Evolutionary conservation across 2,329 filamentous ascomycete species (phyloP), one percentile per base, ranked within the genome.

Genomic region (Monosporascus ibericus): DNA sequence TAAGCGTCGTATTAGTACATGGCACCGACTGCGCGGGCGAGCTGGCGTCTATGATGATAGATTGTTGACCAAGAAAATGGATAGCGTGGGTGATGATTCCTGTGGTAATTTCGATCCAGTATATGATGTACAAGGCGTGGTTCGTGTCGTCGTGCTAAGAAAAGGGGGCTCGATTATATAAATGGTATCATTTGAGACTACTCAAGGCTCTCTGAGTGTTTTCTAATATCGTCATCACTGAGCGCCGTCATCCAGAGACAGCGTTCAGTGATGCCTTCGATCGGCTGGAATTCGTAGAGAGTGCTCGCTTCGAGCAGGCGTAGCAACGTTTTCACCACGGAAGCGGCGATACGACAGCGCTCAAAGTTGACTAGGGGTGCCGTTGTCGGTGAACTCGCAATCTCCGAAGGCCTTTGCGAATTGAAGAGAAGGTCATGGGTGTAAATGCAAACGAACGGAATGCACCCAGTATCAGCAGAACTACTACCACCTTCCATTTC

Each of bases 231-330:
- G n/a, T 84, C 82, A 58, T 92, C 88, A 51, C 73, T 81, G 51
- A 94, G 68, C 9, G 88, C 87, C 47, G 87, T 85, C 72, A 94
- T 85, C 89, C 90, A 94, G n/a, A 94, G 76, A 66, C 89, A 94
- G 57, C 87, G 79, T 69, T 90, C 88, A 5, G 88, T 86, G 48
- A 91, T 81, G 49, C 88, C 87, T 56, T 90, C 86, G 38, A 92
- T 82, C 1, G 88, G 84, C 60, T 84, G 79, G 66, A 92, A 91
- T 6, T 75, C 72, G 66, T 92, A 94, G 52, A 83, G 79, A 22
- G 85, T 82, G 65, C 88, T 92, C 1, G 87, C 86, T 69, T 94
- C 89, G 9, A 94, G 75, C n/a, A 94, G 74, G 22, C 89, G 78
- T 40, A 92, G 72, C 39, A 94, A 72, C 48, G 87, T 90, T 75